Base-by-base conservation (phyloP, 345 rosid species). In the Linum tenue region DNA sequence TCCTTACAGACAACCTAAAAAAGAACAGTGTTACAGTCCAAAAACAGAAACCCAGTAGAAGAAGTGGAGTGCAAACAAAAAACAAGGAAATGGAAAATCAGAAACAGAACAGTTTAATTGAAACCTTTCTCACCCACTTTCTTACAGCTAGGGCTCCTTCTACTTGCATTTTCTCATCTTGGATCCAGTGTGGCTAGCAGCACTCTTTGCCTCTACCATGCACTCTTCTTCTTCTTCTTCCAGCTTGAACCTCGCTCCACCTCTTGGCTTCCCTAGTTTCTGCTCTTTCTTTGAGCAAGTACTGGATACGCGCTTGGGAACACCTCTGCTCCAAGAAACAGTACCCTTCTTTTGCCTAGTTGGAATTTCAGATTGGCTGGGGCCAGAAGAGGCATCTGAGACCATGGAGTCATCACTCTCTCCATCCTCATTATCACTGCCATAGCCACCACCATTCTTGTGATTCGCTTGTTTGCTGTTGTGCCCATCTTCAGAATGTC, bases 381-480 rank as follows among this genome's bases (percentile, higher is more conserved):
- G 88, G 10, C 90, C 85, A 3, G 92, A 87, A 17, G 89, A 84
- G 48, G 92, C 92, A 70, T 87, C 92, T 37, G 89, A 87, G 50
- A 83, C 80, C 92, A 87, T 83, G 0, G 92, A 87, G 50, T 84
- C 89, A 77, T 84, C 92, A 53, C 85, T 84, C 65, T 81, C 80
- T 56, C 59, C 64, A 59, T 39, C 69, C 22, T 7, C 50, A 12
- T 63, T 62, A 9, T 69, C 66, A 31, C 39, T 59, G 5, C 53
- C 63, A 35, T 42, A 56, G 39, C 65, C 50, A 56, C 64, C 48
- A 31, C 67, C 64, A 35, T 37, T 62, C 37, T 56, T 38, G 59
- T 48, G 12, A 22, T 76, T 57, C 55, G 66, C 69, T 55, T 50
- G 4, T 37, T 73, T 37, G 63, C 75, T 67, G 59, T 39, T 67